A percentile compares a stretch with the other conserved stretches of the same genome.
phyloP scores from a whole-genome alignment of 2,329 filamentous ascomycete genomes.

The Colletotrichum sp. region DNA sequence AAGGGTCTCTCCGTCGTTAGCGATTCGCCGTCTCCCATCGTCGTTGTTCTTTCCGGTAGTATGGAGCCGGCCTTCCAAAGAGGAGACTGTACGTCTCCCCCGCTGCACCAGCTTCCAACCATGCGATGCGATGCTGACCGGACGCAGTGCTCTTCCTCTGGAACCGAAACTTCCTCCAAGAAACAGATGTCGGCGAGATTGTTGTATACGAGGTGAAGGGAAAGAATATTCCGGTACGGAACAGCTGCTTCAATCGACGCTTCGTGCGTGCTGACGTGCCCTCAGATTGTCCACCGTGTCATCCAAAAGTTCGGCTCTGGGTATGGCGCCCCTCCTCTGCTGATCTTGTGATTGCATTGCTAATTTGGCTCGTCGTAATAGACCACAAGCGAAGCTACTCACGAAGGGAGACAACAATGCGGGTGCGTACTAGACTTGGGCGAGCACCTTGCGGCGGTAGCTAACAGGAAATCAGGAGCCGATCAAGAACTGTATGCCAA shows the following conservation, averaged over 20 bases:
- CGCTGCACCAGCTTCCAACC: not conserved
- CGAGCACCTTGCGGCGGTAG: not conserved
- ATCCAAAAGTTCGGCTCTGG: conserved; percentile 74
- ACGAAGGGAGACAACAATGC: conserved; percentile 99
- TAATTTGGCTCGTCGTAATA: conserved; percentile 27
- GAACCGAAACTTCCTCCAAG: conserved; percentile 69
- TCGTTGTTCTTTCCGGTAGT: conserved; percentile 82
- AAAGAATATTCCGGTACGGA: conserved; percentile 79
- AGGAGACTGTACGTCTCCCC: conserved; percentile 57
- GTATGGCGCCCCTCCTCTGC: conserved; percentile 37
- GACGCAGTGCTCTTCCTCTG: conserved; percentile 66
- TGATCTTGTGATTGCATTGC: not conserved
- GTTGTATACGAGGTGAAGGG: conserved; percentile 80
- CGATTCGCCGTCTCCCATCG: conserved; percentile 78
- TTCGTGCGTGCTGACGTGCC: not conserved
- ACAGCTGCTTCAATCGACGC: not conserved
- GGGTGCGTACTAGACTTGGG: conserved; percentile 26
- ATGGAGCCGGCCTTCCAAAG: conserved; percentile 87
- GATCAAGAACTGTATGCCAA: conserved; percentile 64
- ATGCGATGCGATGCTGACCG: not conserved
- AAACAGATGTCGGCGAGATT: conserved; percentile 62
- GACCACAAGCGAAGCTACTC: conserved; percentile 71
- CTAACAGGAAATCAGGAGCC: not conserved
- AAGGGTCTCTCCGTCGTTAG: conserved; percentile 83
- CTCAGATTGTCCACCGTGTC: conserved; percentile 83